Conservation (phyloP, 1,284 basidiomycete species). For the Tylopilus sp. region DNA sequence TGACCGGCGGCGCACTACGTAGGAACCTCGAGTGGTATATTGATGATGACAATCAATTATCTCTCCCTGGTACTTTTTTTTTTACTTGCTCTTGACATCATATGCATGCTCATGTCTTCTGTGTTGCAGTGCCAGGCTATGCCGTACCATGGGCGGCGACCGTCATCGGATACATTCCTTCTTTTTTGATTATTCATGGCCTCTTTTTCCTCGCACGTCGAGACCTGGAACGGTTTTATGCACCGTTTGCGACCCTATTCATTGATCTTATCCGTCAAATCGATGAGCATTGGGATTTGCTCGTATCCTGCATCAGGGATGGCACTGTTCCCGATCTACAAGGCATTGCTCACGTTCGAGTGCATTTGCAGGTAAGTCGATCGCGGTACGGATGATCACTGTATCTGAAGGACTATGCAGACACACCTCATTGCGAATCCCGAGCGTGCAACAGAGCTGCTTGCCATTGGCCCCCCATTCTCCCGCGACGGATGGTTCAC, state of each 20-base stretch:
- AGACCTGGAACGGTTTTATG: slow-evolving; percentile 10
- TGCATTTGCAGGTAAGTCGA: slow-evolving; percentile 14
- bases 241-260: slow-evolving; percentile 7
- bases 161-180: slow-evolving; percentile 9
- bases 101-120: background rate
- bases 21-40: slow-evolving; percentile 1
- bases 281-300: slow-evolving; percentile 20
- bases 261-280: slow-evolving; percentile 20
- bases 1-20: background rate
- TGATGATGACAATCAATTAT: slow-evolving; percentile 9
- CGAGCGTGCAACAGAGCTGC: background rate
- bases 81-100: background rate
- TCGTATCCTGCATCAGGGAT: slow-evolving; percentile 16
- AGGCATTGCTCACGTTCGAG: slow-evolving; percentile 14
- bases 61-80: background rate
- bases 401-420: slow-evolving; percentile 1
- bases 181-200: slow-evolving; percentile 19
- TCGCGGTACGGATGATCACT: too few relatives aligned
- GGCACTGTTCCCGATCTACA: slow-evolving; percentile 22
- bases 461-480: too few relatives aligned
- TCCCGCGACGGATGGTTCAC: too few relatives aligned
- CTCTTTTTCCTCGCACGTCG: slow-evolving; percentile 22
- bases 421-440: slow-evolving; percentile 5
- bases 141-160: slow-evolving; percentile 15
- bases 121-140: slow-evolving; percentile 4